Base-by-base conservation (phyloP, 805 yeast genomes). In the Pichia rugopelliculosa region DNA sequence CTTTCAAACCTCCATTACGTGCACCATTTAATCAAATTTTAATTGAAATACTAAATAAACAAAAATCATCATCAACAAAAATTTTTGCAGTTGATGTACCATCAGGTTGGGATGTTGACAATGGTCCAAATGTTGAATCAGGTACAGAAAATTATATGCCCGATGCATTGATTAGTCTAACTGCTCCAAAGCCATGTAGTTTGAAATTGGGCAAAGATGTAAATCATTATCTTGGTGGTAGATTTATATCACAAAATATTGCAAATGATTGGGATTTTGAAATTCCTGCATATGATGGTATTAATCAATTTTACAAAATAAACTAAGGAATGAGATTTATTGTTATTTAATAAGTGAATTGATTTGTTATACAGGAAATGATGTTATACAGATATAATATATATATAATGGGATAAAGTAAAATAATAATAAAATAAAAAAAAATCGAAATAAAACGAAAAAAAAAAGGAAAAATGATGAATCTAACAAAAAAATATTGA, bases 61-160 rank as follows among this genome's bases (percentile, higher is more conserved):
- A 36, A 39, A 8, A n/a, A 43, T 25, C 46, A 51, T 18, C 47
- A 51, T 24, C 49, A 79, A 3, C 34, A 8, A 91, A 90, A 1
- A 76, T 89, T 2, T 75, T 87, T 0, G 78, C 95, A 0, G 86
- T 93, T 2, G 99, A 93, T 63, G 79, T 91, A 41, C 99, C 99
- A 0, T 85, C 96, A 2, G 96, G 97, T 0, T 93, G 99, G 99
- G 91, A 90, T 59, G 98, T 93, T 11, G 95, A 93, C 59, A 59
- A 74, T 8, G 99, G 99, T 0, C 95, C 93, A 0, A 66, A 63
- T 2, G 64, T 68, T 11, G 66, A 62, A 0, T 59, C 70, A 17
- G 41, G 37, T 1, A 59, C 60, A 8, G 46, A 47, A 10, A 52
- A 62, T 15, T 67, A 65, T 18, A 70, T 70, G 23, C 95, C 97